These are phyloP conservation scores for Penicillium sp. DNA, from an alignment of 2,329 filamentous ascomycete species.

Conservation along the genomic window DNA sequence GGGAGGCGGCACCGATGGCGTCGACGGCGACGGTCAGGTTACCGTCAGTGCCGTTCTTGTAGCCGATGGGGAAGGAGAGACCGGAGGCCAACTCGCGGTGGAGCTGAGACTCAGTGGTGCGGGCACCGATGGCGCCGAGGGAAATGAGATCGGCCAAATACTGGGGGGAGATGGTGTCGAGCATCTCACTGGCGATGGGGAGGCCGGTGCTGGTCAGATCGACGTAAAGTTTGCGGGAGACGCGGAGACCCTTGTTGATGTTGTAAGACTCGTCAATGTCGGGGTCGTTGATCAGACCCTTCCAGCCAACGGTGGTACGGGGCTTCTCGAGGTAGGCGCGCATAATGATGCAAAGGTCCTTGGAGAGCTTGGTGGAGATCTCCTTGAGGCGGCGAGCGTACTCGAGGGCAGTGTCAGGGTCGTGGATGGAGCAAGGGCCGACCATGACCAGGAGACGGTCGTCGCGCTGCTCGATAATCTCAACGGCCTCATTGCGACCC, in stretches of 20 bases:
- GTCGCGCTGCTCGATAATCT: constrained; percentile 70
- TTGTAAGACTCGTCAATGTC: constrained; percentile 96
- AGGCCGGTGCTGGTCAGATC: constrained; percentile 84
- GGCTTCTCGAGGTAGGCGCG: constrained; percentile 99
- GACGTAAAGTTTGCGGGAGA: constrained; percentile 89
- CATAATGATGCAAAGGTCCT: constrained; percentile 92
- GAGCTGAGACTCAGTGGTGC: constrained; percentile 94
- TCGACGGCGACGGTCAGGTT: constrained; percentile 89
- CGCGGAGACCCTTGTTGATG: constrained; percentile 96
- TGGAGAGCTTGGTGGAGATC: constrained; percentile 73
- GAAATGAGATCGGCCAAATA: constrained; percentile 96
- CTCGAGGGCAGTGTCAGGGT: constrained; percentile 81
- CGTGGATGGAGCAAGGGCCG: constrained; percentile 96
- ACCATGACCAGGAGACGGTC: constrained; percentile 92
- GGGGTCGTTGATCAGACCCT: constrained; percentile 97
- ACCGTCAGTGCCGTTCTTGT: constrained; percentile 99
- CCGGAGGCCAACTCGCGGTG: constrained; percentile 95
- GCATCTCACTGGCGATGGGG: constrained; percentile 96
- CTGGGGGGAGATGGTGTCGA: constrained; percentile 97
- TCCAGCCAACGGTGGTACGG: constrained; percentile 97
- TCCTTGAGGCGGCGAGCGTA: constrained; percentile 78
- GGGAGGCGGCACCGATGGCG: constrained; percentile 72
- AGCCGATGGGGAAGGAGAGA: constrained; percentile 94
- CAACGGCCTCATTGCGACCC: constrained; percentile 57
- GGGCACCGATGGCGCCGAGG: constrained; percentile 89